Evolutionary conservation across 345 rosid species (phyloP).

Genomic region (Gossypium arboreum): DNA sequence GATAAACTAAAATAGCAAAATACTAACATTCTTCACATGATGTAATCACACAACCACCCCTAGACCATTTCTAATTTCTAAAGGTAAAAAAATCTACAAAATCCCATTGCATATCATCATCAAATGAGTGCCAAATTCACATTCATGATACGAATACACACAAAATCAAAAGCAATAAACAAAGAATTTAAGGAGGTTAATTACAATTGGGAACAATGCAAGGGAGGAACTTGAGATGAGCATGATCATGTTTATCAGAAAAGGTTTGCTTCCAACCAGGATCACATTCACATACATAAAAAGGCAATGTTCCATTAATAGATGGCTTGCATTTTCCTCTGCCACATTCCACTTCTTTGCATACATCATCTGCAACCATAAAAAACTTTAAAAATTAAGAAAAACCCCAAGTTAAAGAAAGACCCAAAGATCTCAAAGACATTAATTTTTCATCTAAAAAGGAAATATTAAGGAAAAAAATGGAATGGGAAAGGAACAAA

Average conservation of each 20-base stretch:
- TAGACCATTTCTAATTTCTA: too few species aligned
- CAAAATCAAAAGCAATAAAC: background rate
- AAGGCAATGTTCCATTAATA: conserved; percentile 24
- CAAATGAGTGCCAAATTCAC: too few species aligned
- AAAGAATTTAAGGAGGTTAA: conserved; percentile 3
- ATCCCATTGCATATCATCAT: too few species aligned
- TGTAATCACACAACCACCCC: too few species aligned
- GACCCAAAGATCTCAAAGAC: background rate
- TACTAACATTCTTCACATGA: too few species aligned
- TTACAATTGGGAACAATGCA: conserved; percentile 80
- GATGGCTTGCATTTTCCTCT: conserved; percentile 60
- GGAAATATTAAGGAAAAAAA: background rate
- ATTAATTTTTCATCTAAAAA: background rate
- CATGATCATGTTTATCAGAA: conserved; percentile 16
- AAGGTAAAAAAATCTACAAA: too few species aligned
- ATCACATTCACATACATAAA: conserved; percentile 58
- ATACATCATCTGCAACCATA: conserved; percentile 22
- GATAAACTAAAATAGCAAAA: too few species aligned
- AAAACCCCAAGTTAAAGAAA: background rate
- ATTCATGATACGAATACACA: background rate
- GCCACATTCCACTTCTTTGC: conserved; percentile 60
- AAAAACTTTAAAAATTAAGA: background rate
- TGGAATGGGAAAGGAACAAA: conserved; percentile 18
- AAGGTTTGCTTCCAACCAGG: conserved; percentile 65
- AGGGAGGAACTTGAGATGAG: conserved; percentile 63